Conservation (phyloP, 179 eudicot genomes). For the Monotropa hypopitys region DNA sequence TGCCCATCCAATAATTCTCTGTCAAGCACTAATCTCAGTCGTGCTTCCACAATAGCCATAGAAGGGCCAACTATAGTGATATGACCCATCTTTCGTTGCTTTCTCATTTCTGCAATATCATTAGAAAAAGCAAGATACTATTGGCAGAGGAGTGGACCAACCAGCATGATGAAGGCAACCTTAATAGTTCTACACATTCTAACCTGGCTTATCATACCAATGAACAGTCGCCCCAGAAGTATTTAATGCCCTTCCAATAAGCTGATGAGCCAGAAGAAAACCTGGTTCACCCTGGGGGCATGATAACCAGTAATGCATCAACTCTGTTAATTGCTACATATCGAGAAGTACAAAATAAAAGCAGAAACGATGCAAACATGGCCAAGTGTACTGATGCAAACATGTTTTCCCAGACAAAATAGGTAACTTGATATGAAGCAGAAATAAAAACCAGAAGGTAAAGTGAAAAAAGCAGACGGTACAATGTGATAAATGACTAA, state of each 20-base stretch:
- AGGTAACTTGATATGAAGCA: not conserved
- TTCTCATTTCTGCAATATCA: constrained; percentile 1
- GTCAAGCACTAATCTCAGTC: constrained; percentile 23
- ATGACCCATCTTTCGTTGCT: constrained; percentile 79
- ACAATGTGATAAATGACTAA: too few relatives aligned
- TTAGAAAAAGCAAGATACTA: not conserved
- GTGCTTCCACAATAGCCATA: constrained; percentile 52
- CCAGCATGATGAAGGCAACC: not conserved
- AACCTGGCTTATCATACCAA: constrained; percentile 95
- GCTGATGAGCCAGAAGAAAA: constrained; percentile 54
- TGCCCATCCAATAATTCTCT: not conserved
- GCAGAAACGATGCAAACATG: not conserved
- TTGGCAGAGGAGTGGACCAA: not conserved
- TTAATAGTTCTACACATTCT: constrained; percentile 12
- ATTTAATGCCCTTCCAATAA: constrained; percentile 49
- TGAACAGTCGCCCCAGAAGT: constrained; percentile 72
- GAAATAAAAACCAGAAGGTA: not conserved
- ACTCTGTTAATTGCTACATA: not conserved
- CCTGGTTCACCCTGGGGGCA: constrained; percentile 66
- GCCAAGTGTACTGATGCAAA: not conserved
- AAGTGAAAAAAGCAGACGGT: not conserved
- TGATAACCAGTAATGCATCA: not conserved
- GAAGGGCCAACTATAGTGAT: constrained; percentile 76
- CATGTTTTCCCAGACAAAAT: not conserved
- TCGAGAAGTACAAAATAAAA: not conserved